A percentile compares a stretch with the other conserved stretches of the same genome.
Conservation (phyloP, 2,329 filamentous ascomycete species). For the Botrytis medusae region DNA sequence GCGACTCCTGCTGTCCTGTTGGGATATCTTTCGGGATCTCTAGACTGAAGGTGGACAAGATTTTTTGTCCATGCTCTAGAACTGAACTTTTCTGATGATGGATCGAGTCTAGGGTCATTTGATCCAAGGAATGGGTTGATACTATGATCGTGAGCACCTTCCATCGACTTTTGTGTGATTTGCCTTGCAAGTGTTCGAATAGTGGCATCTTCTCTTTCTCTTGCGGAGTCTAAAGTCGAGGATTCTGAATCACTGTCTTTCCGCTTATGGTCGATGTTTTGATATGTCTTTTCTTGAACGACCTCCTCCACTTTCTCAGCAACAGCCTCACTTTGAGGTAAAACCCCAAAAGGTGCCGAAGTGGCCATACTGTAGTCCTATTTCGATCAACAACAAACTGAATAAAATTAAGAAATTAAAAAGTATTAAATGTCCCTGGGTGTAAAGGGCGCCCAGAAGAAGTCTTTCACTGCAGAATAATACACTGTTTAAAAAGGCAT, state of each 20-base stretch:
- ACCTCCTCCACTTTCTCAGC: slow-evolving; percentile 20
- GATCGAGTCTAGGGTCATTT: slow-evolving; percentile 54
- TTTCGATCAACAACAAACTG: background rate
- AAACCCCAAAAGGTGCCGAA: slow-evolving; percentile 22
- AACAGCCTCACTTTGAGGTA: slow-evolving; percentile 22
- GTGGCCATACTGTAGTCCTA: slow-evolving; percentile 24
- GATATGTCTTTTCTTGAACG: slow-evolving; percentile 1
- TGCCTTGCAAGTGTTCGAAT: slow-evolving; percentile 20
- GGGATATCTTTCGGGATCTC: slow-evolving; percentile 47
- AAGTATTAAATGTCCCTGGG: background rate
- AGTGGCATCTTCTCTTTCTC: slow-evolving; percentile 5
- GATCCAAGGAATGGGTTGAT: slow-evolving; percentile 53
- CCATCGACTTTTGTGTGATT: slow-evolving; percentile 8
- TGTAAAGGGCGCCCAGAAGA: background rate
- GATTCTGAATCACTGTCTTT: slow-evolving; percentile 13
- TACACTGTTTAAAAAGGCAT: too few relatives aligned
- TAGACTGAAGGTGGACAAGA: slow-evolving; percentile 49
- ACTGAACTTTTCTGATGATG: slow-evolving; percentile 53
- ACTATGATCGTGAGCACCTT: slow-evolving; percentile 1
- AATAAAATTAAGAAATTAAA: background rate
- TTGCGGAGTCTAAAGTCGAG: slow-evolving; percentile 12
- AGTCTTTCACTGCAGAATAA: background rate
- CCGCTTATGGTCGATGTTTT: background rate
- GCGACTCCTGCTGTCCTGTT: slow-evolving; percentile 25
- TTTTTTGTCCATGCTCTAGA: slow-evolving; percentile 60